A percentile compares a stretch with the other conserved stretches of the same genome.
These are phyloP conservation scores for Hymenoscyphus scutula DNA, from an alignment of 2,329 filamentous ascomycete genomes.

Conservation along the genomic window DNA sequence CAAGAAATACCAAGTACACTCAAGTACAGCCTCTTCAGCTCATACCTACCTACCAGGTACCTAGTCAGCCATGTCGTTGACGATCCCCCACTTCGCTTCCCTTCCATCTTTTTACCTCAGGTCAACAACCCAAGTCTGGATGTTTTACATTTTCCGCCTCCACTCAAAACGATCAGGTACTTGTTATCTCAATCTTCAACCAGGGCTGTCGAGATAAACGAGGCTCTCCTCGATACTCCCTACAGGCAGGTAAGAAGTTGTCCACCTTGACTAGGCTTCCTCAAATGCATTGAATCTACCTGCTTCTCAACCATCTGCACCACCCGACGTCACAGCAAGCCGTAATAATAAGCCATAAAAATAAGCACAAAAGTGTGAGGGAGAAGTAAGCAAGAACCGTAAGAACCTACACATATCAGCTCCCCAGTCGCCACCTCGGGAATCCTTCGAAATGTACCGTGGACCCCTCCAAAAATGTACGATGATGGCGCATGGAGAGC, in stretches of 20 bases:
- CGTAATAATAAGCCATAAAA: not conserved
- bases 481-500: not conserved
- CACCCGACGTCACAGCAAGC: not conserved
- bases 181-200: not conserved
- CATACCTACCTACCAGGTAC: not conserved
- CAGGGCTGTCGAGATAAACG: not conserved
- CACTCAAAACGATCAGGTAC: not conserved
- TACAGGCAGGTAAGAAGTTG: no score
- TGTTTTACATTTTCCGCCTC: not conserved
- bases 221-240: no score
- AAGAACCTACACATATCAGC: not conserved
- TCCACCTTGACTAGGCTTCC: not conserved
- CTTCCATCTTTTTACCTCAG: not conserved
- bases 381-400: not conserved
- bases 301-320: not conserved
- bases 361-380: not conserved
- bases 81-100: not conserved
- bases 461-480: not conserved
- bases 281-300: not conserved
- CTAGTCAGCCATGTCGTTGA: not conserved
- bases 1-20: not conserved
- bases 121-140: not conserved
- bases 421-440: not conserved
- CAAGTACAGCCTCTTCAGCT: not conserved
- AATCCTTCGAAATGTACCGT: not conserved